Conservation (phyloP, 352 stramenopile genomes). For the Globisporangium spiculum region DNA sequence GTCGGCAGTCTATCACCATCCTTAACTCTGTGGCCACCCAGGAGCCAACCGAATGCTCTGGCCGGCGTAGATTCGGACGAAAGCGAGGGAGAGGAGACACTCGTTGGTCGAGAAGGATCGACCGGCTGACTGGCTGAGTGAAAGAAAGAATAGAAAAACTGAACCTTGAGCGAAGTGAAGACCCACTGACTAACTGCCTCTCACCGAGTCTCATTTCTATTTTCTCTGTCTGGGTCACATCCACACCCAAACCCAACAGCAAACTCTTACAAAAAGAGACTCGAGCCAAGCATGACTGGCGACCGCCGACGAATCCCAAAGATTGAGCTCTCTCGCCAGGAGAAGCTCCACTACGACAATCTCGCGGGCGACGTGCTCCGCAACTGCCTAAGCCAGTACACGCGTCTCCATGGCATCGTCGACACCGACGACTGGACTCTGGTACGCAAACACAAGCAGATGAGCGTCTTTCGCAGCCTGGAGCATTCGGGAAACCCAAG, state of each 20-base stretch:
- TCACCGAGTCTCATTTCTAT: not conserved
- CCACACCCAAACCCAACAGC: not conserved
- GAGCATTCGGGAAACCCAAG: not conserved
- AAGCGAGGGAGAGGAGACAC: not conserved
- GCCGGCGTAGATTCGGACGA: not conserved
- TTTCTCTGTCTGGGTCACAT: constrained; percentile 1
- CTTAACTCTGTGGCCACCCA: not conserved
- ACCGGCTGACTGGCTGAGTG: not conserved
- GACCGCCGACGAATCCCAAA: not conserved
- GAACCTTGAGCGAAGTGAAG: not conserved
- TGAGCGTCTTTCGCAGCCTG: constrained; percentile 15
- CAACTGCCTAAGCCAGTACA: not conserved
- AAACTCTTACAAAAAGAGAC: not conserved
- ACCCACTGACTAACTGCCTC: not conserved
- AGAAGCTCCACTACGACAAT: constrained; percentile 8
- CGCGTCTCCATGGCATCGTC: not conserved
- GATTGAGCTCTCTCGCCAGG: constrained; percentile 1
- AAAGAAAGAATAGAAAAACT: not conserved
- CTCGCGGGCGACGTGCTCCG: not conserved
- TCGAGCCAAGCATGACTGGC: not conserved
- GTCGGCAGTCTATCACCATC: not conserved
- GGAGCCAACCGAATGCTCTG: not conserved
- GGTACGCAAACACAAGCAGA: constrained; percentile 14
- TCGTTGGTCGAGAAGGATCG: not conserved
- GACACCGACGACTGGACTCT: constrained; percentile 10